A percentile compares a stretch with the other conserved stretches of the same genome.
phyloP scores from a whole-genome alignment of 2,329 filamentous ascomycete species.

The Pestalotiopsis sp. region DNA sequence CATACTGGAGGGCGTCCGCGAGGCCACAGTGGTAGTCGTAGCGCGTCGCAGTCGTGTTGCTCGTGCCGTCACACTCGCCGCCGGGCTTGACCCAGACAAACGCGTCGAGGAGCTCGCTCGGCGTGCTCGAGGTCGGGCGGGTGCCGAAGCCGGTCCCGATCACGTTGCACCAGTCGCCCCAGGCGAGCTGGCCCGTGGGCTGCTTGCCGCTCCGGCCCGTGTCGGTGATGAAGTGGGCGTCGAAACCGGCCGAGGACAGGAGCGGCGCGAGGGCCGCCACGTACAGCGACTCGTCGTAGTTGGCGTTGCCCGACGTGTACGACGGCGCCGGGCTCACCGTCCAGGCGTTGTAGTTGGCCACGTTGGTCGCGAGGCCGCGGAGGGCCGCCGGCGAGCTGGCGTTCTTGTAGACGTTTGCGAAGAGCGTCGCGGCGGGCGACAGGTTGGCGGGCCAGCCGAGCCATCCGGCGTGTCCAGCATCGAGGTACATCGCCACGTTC shows the following conservation, averaged over 20 bases:
- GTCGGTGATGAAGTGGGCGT: conserved; percentile 38
- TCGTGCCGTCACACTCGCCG: conserved; percentile 47
- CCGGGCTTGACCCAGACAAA: conserved; percentile 68
- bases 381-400: conserved; percentile 51
- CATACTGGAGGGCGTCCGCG: conserved; percentile 49
- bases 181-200: conserved; percentile 54
- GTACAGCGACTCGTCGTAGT: conserved; percentile 61
- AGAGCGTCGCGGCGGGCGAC: conserved; percentile 47
- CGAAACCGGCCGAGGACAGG: conserved; percentile 50
- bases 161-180: conserved; percentile 67
- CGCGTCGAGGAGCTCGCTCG: conserved; percentile 55
- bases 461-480: conserved; percentile 62
- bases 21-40: conserved; percentile 59
- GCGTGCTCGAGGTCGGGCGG: conserved; percentile 56
- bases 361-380: conserved; percentile 59
- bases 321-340: conserved; percentile 41
- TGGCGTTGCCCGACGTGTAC: conserved; percentile 44
- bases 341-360: conserved; percentile 61
- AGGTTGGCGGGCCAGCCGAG: conserved; percentile 61
- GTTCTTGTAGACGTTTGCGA: conserved; percentile 50
- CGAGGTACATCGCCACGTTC: conserved; percentile 61
- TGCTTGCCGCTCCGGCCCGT: conserved; percentile 42
- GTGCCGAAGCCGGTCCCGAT: conserved; percentile 59
- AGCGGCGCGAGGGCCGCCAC: conserved; percentile 65
- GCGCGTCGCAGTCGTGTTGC: conserved; percentile 42